phyloP scores from a whole-genome alignment of 1,139 yeast species.

The Kazachstania sp. region DNA sequence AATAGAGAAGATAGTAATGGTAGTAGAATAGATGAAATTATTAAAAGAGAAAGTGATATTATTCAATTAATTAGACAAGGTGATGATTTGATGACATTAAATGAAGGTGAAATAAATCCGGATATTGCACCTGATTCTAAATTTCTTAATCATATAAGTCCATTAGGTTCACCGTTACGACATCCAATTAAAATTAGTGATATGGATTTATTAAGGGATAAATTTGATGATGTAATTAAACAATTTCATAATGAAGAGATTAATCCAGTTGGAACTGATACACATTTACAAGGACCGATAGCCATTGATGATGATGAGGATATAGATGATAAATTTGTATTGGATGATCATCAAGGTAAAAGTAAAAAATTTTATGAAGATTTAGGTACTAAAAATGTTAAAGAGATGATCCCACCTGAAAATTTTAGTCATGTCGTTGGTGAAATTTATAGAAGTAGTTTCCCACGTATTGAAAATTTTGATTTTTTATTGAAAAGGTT shows the following conservation, averaged over 20 bases:
- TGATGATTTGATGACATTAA: conserved; percentile 6
- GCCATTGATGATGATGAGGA: conserved; percentile 21
- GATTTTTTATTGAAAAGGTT: conserved; percentile 50
- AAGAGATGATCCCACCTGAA: conserved; percentile 61
- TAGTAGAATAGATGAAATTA: conserved; percentile 10
- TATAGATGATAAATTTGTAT: conserved; percentile 23
- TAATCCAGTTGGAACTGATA: neutral
- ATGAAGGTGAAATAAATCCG: conserved; percentile 2
- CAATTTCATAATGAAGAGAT: conserved; percentile 10
- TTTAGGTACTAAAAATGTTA: neutral
- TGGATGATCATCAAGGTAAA: conserved; percentile 20
- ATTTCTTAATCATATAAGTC: neutral
- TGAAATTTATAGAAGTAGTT: conserved; percentile 75
- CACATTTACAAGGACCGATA: too few species aligned
- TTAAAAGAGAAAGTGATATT: conserved; percentile 13
- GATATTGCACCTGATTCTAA: conserved; percentile 1
- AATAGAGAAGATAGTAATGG: neutral
- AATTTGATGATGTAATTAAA: conserved; percentile 13
- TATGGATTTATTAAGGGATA: conserved; percentile 8
- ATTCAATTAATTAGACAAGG: conserved; percentile 12
- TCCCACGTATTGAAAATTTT: conserved; percentile 80
- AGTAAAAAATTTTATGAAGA: conserved; percentile 5
- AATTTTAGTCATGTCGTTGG: conserved; percentile 82
- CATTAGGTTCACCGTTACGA: neutral
- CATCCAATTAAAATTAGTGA: conserved; percentile 9